A percentile compares a stretch with the other conserved stretches of the same genome.
Evolutionary conservation across 257 asterid species (phyloP).

Genomic region (Henckelia pumila): DNA sequence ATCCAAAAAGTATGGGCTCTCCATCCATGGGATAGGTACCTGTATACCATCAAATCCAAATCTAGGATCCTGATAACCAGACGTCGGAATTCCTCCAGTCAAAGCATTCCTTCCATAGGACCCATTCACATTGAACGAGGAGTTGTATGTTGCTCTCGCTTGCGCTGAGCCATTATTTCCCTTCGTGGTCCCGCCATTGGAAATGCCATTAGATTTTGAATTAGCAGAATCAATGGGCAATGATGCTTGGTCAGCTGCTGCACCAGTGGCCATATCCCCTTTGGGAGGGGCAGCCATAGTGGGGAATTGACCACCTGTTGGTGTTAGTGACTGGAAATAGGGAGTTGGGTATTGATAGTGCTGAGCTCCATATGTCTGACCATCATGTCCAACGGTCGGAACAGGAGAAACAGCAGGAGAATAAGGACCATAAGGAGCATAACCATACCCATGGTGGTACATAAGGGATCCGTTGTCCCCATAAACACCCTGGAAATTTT

Average conservation of each 20-base stretch:
- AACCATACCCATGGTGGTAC: conserved; percentile 65
- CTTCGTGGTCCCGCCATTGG: conserved; percentile 47
- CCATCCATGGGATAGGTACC: conserved; percentile 65
- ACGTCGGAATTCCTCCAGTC: conserved; percentile 50
- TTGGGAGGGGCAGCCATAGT: conserved; percentile 38
- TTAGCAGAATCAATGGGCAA: conserved; percentile 49
- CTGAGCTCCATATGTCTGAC: conserved; percentile 68
- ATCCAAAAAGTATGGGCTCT: conserved; percentile 50
- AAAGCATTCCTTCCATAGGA: conserved; percentile 44
- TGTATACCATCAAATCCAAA: conserved; percentile 53
- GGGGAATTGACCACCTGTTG: conserved; percentile 39
- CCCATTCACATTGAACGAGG: conserved; percentile 43
- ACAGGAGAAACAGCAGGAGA: conserved; percentile 64
- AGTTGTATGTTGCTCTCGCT: conserved; percentile 33
- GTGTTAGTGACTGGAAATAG: conserved; percentile 53
- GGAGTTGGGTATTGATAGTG: conserved; percentile 67
- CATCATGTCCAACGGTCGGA: conserved; percentile 66
- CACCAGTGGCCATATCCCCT: conserved; percentile 50
- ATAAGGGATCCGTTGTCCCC: conserved; percentile 65
- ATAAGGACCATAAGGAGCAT: conserved; percentile 58
- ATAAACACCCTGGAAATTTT: conserved; percentile 49
- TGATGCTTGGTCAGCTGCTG: conserved; percentile 48
- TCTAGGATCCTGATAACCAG: conserved; percentile 63
- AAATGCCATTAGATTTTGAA: conserved; percentile 47
- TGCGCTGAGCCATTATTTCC: conserved; percentile 37